phyloP scores from a whole-genome alignment of 1,284 basidiomycete genomes.

The Cronartium ribicola region DNA sequence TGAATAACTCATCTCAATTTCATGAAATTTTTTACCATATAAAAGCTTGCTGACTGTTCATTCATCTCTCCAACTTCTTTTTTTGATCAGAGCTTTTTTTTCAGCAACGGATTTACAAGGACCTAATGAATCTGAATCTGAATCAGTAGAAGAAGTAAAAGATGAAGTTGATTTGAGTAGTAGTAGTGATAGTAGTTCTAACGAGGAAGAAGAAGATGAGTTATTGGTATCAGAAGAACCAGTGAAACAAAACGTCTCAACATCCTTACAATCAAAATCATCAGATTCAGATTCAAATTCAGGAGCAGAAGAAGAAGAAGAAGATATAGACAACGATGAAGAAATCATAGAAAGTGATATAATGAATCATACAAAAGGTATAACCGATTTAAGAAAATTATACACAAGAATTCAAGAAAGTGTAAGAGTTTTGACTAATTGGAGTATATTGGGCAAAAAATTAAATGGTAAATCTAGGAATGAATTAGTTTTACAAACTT shows the following conservation, averaged over 20 bases:
- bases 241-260: too few relatives aligned
- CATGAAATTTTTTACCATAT: too few relatives aligned
- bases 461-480: constrained; percentile 50
- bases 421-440: constrained; percentile 72
- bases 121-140: constrained; percentile 42
- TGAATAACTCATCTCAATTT: too few relatives aligned
- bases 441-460: constrained; percentile 44
- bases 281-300: not conserved
- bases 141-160: constrained; percentile 42
- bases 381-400: constrained; percentile 37
- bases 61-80: not conserved
- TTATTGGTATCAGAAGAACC: too few relatives aligned
- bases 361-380: constrained; percentile 38
- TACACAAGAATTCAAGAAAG: constrained; percentile 72
- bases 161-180: constrained; percentile 43
- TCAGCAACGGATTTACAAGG: constrained; percentile 48
- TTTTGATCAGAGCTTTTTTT: constrained; percentile 31
- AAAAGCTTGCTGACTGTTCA: not conserved
- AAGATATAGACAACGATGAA: constrained; percentile 44
- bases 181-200: not conserved
- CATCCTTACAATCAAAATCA: not conserved
- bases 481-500: constrained; percentile 83
- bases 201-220: constrained; percentile 40
- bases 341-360: constrained; percentile 26
- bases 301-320: constrained; percentile 38